Base-by-base conservation (phyloP, 805 yeast genomes). In the Sungouiella blattae region DNA sequence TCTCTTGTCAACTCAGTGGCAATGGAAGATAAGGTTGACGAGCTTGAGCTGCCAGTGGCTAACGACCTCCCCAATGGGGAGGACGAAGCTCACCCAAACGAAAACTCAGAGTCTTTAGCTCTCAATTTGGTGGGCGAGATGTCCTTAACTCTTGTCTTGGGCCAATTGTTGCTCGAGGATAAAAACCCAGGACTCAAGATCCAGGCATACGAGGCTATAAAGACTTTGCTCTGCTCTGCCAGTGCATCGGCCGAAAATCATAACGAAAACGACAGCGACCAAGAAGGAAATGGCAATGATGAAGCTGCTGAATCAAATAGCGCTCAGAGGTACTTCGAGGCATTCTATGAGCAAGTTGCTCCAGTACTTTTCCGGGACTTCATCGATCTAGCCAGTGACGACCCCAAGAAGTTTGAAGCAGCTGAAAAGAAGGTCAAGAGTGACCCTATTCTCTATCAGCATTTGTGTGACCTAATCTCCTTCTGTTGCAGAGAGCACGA, bases 141-240 rank as follows among this genome's bases (percentile, higher is more conserved):
- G 73, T 71, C 82, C 0, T 55, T 84, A 32, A 60, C 81, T 16
- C 50, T 63, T 5, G 69, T 78, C 6, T 58, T 87, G 23, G 70
- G 82, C 0, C 71, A 77, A 24, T 70, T 87, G 12, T 56, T 89
- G 5, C 55, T 80, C 3, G 69, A 74, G 14, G 94, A 84, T 40
- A 62, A 67, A 8, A 79, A 79, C 43, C 74, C 80, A 4, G 94
- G 95, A 0, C 60, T 88, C 33, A 80, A 83, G 51, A 77, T 84
- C 5, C 96, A 88, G 56, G 83, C 89, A 0, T 79, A 76, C 43
- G 96, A 88, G 58, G 95, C 96, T 1, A 59, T 89, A 32, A 80
- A 80, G 52, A 78, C 80, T 2, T 58, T 89, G 22, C 64, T 89
- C 11, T 89, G 84, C 50, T 80, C 86, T 9, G 42, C 47, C 4